Evolutionary conservation across 176 grass and related monocot species (phyloP), one percentile per base, ranked within the genome.

Genomic region (Hyparrhenia diplandra): DNA sequence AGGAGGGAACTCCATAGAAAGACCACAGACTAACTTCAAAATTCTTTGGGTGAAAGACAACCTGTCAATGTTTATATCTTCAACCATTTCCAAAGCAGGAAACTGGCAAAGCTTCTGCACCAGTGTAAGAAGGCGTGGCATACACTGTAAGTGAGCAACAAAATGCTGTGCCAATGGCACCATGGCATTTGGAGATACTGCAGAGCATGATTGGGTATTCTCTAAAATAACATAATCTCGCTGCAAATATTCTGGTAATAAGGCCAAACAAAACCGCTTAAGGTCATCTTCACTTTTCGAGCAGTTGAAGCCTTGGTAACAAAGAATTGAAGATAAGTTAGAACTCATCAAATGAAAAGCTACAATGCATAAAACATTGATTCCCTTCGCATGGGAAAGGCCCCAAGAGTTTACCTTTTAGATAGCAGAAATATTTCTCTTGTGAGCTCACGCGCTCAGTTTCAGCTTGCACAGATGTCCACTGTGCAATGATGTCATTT

Each of bases 41-140:
- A 94, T 90, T 84, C 87, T 93, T 77, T 88, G 86, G 71, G 86
- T 78, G 72, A 94, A 92, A 88, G 92, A 95, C 55, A 98, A 73
- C 76, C 88, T 95, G 72, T 80, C 80, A 82, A 95, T 87, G 71
- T 93, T 98, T 80, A 74, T 69, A 74, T 95, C 92, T 79, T 95
- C 87, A 63, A 79, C 80, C 77, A 95, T 82, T 79, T 92, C 92
- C 20, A 92, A 87, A 77, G 62, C 52, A 79, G 92, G 88, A 83
- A 72, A 78, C 14, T 83, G 49, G 43, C 92, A 89, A 62, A 98
- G 88, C 79, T 86, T 86, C 84, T 93, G 78, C 78, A 91, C 90
- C 34, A 98, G 58, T 64, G 67, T 87, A 76, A 98, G 92, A 77
- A 95, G 88, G 71, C 86, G 87, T 20, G 88, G 73, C 74, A 88